Conservation (phyloP, 140 eudicot species). For the Bidens hawaiensis region DNA sequence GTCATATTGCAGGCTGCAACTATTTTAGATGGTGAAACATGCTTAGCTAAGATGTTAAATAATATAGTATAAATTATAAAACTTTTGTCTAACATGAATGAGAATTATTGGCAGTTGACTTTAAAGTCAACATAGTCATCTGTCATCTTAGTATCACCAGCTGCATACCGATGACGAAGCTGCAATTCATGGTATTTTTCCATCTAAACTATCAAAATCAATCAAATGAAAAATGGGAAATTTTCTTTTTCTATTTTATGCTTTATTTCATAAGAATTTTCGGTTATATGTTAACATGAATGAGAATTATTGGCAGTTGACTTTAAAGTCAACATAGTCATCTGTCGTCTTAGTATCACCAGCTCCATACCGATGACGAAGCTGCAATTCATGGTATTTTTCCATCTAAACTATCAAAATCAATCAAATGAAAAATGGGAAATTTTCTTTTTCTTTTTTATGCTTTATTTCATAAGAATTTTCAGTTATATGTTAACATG, state of each 20-base stretch:
- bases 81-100: constrained; percentile 1
- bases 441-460: not conserved
- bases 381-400: constrained; percentile 11
- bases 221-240: not conserved
- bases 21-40: constrained; percentile 23
- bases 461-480: not conserved
- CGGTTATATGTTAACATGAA: constrained; percentile 7
- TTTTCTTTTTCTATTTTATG: not conserved
- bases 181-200: constrained; percentile 5
- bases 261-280: not conserved
- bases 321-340: constrained; percentile 14
- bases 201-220: constrained; percentile 1
- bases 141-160: constrained; percentile 12
- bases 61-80: constrained; percentile 14
- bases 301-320: constrained; percentile 23
- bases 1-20: constrained; percentile 38
- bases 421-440: not conserved
- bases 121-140: constrained; percentile 14
- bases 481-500: constrained; percentile 9
- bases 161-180: constrained; percentile 7
- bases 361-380: constrained; percentile 8
- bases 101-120: constrained; percentile 26
- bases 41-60: constrained; percentile 33
- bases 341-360: constrained; percentile 15
- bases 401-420: not conserved